Conservation (phyloP, 257 asterid species). For the Ehretia macrophylla region DNA sequence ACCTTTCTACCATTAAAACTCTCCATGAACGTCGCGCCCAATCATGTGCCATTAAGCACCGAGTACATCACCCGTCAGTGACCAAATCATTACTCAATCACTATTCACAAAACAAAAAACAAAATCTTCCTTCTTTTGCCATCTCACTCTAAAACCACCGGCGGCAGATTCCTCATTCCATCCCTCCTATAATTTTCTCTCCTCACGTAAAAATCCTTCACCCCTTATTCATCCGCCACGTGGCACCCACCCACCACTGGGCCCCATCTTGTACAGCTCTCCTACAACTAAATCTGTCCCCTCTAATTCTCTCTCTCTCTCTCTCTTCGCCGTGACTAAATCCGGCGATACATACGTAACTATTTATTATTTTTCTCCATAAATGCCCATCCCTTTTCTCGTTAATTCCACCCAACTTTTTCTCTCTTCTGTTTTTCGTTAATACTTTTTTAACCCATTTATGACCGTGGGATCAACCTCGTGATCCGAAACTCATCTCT, state of each 20-base stretch:
- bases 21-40: background rate
- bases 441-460: slow-evolving; percentile 4
- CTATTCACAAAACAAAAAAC: background rate
- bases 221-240: background rate
- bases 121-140: background rate
- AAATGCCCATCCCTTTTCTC: slow-evolving; percentile 1
- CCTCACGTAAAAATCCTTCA: background rate
- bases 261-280: background rate
- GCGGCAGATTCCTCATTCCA: background rate
- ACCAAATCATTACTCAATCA: too few relatives aligned
- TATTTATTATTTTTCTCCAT: background rate
- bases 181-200: background rate
- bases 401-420: background rate
- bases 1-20: too few relatives aligned
- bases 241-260: background rate
- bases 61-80: too few relatives aligned
- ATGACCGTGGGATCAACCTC: slow-evolving; percentile 15
- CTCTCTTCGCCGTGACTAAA: background rate
- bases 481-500: slow-evolving; percentile 4
- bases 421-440: background rate
- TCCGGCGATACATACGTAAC: background rate
- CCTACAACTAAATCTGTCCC: background rate
- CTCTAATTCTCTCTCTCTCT: background rate
- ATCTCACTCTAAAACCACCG: background rate
- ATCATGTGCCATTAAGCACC: background rate